Evolutionary conservation across 495 filamentous ascomycete genomes (phyloP), one percentile per base, ranked within the genome.

Genomic region (Corynascus novoguineensis): DNA sequence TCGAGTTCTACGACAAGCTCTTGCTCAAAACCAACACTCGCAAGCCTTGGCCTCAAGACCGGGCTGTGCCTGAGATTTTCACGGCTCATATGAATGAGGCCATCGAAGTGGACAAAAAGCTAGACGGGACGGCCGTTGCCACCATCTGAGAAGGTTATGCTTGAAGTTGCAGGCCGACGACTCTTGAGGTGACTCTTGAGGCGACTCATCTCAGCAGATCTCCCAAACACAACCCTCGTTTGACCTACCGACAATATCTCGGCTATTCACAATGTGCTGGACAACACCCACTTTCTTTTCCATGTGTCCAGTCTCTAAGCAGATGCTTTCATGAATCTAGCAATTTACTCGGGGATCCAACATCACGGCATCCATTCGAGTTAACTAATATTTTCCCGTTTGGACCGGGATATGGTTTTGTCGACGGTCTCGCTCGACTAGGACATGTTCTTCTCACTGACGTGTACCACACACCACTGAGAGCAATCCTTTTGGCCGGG

Each of bases 11-110:
- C 58, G 47, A 65, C 21, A 67, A 49, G 44, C 57, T 69, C 11
- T 34, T 69, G n/a, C 41, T 65, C 37, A 40, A 64, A 15, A 59
- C 28, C 35, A 58, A 59, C 17, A 57, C 53, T 32, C 59, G 47
- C 7, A 70, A 69, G 60, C 68, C 64, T 8, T 70, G 68, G 68
- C 61, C 62, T 21, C 46, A 60, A 22, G 55, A 59, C 53, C 63
- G 66, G 1, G 61, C 65, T 9, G 53, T 59, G 21, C 68, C 66
- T 12, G 49, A 55, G 40, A 58, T 70, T 32, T 59, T 70, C 38
- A 55, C 59, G 21, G 46, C 56, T 11, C 68, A 70, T 41, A 61
- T 58, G 58, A 48, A 61, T 24, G 64, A 68, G 34, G 68, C 66
- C 1, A 35, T 54, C 9, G 60, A 55, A 35, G 47, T 63, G 29